Evolutionary conservation across 108 stramenopile genomes (phyloP).

Genomic region (Hondaea fermentalgiana): DNA sequence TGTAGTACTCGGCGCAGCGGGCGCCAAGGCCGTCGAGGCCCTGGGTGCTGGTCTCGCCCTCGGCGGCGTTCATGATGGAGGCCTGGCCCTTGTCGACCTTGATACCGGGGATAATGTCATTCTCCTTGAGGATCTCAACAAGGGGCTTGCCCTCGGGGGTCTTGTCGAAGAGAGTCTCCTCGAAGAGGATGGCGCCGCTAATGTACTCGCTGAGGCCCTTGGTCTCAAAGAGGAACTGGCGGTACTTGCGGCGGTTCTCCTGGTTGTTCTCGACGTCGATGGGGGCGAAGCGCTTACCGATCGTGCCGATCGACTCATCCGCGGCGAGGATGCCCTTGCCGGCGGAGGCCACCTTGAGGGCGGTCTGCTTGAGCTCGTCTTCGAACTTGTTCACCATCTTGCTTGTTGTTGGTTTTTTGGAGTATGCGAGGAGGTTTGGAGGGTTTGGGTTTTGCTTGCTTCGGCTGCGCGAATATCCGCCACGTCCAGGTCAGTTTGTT

Average conservation of each 20-base stretch:
- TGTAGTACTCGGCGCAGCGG: conserved; percentile 73
- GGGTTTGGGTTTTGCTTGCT: not conserved
- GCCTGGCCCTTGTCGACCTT: conserved; percentile 51
- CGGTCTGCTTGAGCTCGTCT: not conserved
- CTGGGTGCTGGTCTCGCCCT: conserved; percentile 75
- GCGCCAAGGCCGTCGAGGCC: conserved; percentile 72
- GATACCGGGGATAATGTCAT: conserved; percentile 76
- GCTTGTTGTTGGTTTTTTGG: not conserved
- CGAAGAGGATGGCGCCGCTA: conserved; percentile 75
- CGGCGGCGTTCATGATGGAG: conserved; percentile 22
- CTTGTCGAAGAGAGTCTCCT: conserved; percentile 75
- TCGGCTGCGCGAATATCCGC: not conserved
- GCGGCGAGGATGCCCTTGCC: conserved; percentile 67
- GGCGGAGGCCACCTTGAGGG: conserved; percentile 30
- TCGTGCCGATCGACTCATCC: conserved; percentile 75
- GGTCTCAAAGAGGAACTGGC: conserved; percentile 69
- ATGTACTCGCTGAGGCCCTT: conserved; percentile 61
- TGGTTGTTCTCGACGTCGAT: conserved; percentile 70
- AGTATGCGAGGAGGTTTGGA: not conserved
- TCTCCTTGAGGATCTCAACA: conserved; percentile 56
- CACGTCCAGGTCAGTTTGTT: not conserved
- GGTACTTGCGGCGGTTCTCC: conserved; percentile 69
- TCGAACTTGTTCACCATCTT: not conserved
- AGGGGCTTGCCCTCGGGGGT: conserved; percentile 62
- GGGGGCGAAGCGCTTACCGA: conserved; percentile 62